Evolutionary conservation across 1,284 basidiomycete species (phyloP).

Genomic region (Flammula alnicola): DNA sequence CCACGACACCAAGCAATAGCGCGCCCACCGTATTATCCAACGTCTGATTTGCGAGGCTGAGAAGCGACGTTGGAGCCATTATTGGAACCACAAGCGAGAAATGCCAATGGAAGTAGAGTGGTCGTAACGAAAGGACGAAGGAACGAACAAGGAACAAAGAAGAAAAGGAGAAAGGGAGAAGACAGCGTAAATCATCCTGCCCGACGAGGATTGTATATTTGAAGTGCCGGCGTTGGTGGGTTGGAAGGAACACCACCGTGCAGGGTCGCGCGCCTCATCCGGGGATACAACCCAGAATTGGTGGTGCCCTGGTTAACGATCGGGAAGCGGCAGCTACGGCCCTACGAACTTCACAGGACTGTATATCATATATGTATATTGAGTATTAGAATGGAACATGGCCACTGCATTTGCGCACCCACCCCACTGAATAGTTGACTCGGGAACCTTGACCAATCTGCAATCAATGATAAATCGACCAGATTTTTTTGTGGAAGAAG

Average conservation of each 20-base stretch:
- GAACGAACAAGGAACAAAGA: not conserved
- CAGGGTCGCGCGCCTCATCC: not conserved
- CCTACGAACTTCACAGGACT: not conserved
- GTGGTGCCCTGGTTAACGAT: not conserved
- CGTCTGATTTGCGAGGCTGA: conserved; percentile 24
- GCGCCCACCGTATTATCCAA: conserved; percentile 33
- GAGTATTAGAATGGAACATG: not conserved
- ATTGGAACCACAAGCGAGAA: not conserved
- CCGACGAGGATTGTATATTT: conserved; percentile 1
- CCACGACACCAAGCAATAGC: conserved; percentile 27
- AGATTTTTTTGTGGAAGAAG: no score
- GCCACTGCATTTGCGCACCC: not conserved
- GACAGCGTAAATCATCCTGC: not conserved
- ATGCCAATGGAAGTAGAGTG: not conserved
- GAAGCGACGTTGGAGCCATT: conserved; percentile 18
- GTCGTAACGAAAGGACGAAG: not conserved
- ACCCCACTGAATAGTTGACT: conserved; percentile 6
- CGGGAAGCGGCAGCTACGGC: not conserved
- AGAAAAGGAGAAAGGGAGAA: not conserved
- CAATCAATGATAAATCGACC: not conserved
- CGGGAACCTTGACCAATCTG: not conserved
- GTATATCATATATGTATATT: not conserved
- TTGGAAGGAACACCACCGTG: conserved; percentile 1
- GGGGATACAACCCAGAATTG: no score
- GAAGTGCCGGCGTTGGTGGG: conserved; percentile 5